phyloP scores from a whole-genome alignment of 2,329 filamentous ascomycete genomes.

The Ambrosiella beaveri region DNA sequence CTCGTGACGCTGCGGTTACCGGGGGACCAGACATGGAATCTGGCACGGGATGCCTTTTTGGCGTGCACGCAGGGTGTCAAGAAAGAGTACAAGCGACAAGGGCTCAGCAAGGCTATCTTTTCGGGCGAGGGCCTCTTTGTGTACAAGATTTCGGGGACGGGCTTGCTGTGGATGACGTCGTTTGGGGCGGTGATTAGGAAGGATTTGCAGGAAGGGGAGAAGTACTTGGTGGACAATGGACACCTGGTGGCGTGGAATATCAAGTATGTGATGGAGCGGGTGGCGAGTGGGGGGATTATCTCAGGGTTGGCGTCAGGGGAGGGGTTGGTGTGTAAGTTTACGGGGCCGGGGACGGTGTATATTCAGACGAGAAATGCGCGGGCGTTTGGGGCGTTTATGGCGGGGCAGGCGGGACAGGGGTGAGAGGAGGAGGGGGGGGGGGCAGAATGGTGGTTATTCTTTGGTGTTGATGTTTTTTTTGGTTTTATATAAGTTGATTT shows the following conservation, averaged over 20 bases:
- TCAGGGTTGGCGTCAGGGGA: slow-evolving; percentile 68
- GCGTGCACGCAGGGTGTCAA: slow-evolving; percentile 70
- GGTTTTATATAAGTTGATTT: no score
- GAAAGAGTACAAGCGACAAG: slow-evolving; percentile 78
- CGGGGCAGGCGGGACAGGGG: not conserved
- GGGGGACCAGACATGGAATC: slow-evolving; percentile 61
- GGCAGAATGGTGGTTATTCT: not conserved
- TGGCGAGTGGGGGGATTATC: slow-evolving; percentile 82
- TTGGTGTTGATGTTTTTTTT: not conserved
- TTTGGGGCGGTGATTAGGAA: slow-evolving; percentile 93
- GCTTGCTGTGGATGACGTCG: slow-evolving; percentile 76
- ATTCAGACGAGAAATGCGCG: slow-evolving; percentile 74
- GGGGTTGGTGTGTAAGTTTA: slow-evolving; percentile 88
- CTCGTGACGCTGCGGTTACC: slow-evolving; percentile 61
- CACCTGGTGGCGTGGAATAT: slow-evolving; percentile 95
- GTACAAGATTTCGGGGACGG: slow-evolving; percentile 66
- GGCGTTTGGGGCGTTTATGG: not conserved
- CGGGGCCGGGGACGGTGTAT: slow-evolving; percentile 76
- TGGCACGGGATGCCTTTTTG: slow-evolving; percentile 75
- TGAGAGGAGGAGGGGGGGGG: not conserved
- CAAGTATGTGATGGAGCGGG: slow-evolving; percentile 79
- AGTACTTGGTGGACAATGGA: slow-evolving; percentile 84
- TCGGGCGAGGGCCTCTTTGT: slow-evolving; percentile 84
- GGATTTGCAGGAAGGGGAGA: slow-evolving; percentile 58
- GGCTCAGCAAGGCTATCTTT: slow-evolving; percentile 80